A percentile compares a stretch with the other conserved stretches of the same genome.
These are phyloP conservation scores for Pythium folliculosum DNA, from an alignment of 352 stramenopile genomes.

Conservation along the genomic window DNA sequence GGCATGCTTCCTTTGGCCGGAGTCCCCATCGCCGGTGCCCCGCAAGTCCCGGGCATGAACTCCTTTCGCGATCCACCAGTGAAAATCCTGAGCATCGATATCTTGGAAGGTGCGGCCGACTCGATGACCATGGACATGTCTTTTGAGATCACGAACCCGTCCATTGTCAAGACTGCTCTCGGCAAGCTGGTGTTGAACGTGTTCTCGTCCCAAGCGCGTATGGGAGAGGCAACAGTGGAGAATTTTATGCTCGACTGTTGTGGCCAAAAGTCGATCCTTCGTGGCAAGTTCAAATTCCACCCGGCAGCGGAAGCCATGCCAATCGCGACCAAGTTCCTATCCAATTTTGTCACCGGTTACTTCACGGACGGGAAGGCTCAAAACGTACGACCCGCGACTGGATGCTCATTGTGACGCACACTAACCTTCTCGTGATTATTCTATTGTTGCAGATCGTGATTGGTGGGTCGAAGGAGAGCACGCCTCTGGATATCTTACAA, in stretches of 20 bases:
- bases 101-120: conserved; percentile 43
- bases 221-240: conserved; percentile 61
- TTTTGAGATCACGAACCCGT: conserved; percentile 74
- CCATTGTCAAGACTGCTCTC: conserved; percentile 61
- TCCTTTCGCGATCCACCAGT: conserved; percentile 68
- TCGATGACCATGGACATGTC: conserved; percentile 69
- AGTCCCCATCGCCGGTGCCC: conserved; percentile 59
- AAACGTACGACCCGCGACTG: conserved; percentile 38
- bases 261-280: conserved; percentile 49
- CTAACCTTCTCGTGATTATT: neutral
- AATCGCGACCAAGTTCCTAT: conserved; percentile 62
- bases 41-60: conserved; percentile 66
- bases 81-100: conserved; percentile 64
- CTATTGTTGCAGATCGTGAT: conserved; percentile 60
- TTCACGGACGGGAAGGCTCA: conserved; percentile 69
- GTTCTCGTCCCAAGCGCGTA: conserved; percentile 39
- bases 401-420: neutral
- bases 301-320: conserved; percentile 35
- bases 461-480: conserved; percentile 53
- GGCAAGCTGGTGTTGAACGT: conserved; percentile 59
- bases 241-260: conserved; percentile 76
- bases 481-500: conserved; percentile 58
- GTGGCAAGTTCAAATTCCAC: conserved; percentile 61
- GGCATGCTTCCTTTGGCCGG: conserved; percentile 61
- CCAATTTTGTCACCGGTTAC: conserved; percentile 83